These are phyloP conservation scores for Alternaria hordeiaustralica DNA, from an alignment of 2,329 filamentous ascomycete genomes.

Conservation along the genomic window DNA sequence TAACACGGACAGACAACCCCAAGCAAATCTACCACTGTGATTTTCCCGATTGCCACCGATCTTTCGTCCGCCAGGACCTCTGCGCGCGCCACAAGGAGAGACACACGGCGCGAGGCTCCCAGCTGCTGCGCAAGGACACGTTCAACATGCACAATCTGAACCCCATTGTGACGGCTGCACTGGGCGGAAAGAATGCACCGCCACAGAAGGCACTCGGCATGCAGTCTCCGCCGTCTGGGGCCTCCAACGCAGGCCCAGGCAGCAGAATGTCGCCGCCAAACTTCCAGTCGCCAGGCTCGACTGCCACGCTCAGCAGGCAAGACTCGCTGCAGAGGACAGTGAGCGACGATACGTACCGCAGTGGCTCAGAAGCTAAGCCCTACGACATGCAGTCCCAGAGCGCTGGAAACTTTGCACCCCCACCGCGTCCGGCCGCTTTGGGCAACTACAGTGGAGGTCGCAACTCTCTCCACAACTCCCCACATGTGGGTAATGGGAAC, in stretches of 20 bases:
- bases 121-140: constrained; percentile 75
- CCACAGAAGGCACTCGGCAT: constrained; percentile 29
- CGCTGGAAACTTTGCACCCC: constrained; percentile 45
- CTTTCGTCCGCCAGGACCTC: constrained; percentile 92
- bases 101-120: constrained; percentile 69
- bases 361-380: constrained; percentile 39
- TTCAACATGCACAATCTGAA: constrained; percentile 60
- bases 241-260: constrained; percentile 26
- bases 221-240: constrained; percentile 42
- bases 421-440: constrained; percentile 44
- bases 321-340: constrained; percentile 42
- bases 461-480: constrained; percentile 45
- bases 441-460: constrained; percentile 39
- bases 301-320: constrained; percentile 34
- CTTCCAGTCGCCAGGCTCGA: constrained; percentile 43
- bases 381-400: constrained; percentile 45
- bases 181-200: constrained; percentile 40
- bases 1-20: constrained; percentile 70
- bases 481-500: constrained; percentile 43
- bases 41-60: constrained; percentile 85
- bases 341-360: constrained; percentile 47
- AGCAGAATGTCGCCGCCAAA: constrained; percentile 46
- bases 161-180: constrained; percentile 50
- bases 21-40: constrained; percentile 96
- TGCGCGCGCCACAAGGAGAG: constrained; percentile 70